Percentiles rank a stretch among this genome's conserved stretches.
Evolutionary conservation across 208 protist species (phyloP).

Genomic region (Wallacemonas sp.): DNA sequence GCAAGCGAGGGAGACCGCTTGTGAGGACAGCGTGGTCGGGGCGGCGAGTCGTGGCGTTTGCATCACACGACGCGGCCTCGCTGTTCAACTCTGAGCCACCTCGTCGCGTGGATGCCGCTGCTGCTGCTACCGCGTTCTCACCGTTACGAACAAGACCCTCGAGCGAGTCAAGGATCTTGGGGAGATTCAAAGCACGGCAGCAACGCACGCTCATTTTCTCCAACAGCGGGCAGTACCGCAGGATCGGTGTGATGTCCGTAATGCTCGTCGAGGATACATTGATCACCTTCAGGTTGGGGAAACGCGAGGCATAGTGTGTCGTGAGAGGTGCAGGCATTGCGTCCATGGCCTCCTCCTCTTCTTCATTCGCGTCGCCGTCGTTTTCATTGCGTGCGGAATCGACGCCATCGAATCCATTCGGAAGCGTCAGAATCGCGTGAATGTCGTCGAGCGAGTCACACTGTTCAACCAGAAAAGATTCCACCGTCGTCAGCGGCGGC

Average conservation of each 20-base stretch:
- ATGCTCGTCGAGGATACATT: neutral
- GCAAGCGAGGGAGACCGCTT: no score
- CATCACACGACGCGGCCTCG: no score
- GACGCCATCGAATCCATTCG: neutral
- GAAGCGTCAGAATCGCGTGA: slow-evolving; percentile 6
- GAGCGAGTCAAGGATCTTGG: neutral
- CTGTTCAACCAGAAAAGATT: neutral
- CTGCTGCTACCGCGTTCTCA: no score
- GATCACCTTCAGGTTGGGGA: slow-evolving; percentile 10
- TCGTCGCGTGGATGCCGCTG: no score
- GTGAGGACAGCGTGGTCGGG: no score
- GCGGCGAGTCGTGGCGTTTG: no score
- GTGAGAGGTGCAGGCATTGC: neutral
- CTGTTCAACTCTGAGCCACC: no score
- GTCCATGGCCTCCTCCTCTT: neutral
- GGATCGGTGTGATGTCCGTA: neutral
- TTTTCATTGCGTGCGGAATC: no score
- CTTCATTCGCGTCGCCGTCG: neutral
- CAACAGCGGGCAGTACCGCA: slow-evolving; percentile 5
- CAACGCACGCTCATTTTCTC: neutral
- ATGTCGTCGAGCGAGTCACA: slow-evolving; percentile 2
- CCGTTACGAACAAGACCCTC: neutral
- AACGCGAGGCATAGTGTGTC: neutral
- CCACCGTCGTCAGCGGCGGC: neutral
- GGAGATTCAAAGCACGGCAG: neutral